phyloP scores from a whole-genome alignment of 768 basidiomycete species.

The Trametes cingulata region DNA sequence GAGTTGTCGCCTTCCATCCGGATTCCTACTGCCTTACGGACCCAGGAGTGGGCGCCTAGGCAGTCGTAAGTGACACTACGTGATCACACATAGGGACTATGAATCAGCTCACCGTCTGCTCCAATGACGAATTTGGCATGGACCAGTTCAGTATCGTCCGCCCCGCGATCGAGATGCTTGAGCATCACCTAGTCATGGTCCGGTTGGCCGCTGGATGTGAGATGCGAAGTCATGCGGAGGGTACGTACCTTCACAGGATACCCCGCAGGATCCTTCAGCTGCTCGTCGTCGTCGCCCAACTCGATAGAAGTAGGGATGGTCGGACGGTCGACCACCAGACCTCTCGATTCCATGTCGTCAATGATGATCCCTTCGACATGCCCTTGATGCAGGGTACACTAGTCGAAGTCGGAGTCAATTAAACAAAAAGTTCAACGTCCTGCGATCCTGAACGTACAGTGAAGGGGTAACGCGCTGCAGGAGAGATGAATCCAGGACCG shows the following conservation, averaged over 20 bases:
- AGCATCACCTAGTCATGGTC: conserved; percentile 52
- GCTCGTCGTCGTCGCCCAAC: conserved; percentile 42
- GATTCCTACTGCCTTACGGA: conserved; percentile 37
- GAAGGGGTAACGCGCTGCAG: conserved; percentile 69
- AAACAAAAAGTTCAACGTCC: no score
- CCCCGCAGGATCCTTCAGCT: conserved; percentile 40
- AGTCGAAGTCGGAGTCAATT: not conserved
- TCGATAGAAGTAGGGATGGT: conserved; percentile 44
- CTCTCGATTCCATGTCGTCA: conserved; percentile 51
- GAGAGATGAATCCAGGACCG: conserved; percentile 60
- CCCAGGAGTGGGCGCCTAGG: conserved; percentile 38
- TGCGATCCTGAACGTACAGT: conserved; percentile 43
- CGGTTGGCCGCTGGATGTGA: no score
- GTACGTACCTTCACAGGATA: conserved; percentile 34
- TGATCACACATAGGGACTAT: not conserved
- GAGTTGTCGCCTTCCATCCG: conserved; percentile 41
- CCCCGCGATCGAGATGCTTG: conserved; percentile 39
- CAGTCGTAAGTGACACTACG: not conserved
- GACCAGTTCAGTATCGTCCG: conserved; percentile 32
- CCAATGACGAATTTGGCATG: conserved; percentile 39
- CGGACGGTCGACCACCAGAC: conserved; percentile 42
- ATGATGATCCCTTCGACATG: conserved; percentile 61
- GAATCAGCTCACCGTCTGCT: conserved; percentile 31
- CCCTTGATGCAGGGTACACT: conserved; percentile 67
- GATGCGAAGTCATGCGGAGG: no score